Evolutionary conservation across 2,329 filamentous ascomycete genomes (phyloP), one percentile per base, ranked within the genome.

Genomic region (Colletotrichum lindemuthianum): DNA sequence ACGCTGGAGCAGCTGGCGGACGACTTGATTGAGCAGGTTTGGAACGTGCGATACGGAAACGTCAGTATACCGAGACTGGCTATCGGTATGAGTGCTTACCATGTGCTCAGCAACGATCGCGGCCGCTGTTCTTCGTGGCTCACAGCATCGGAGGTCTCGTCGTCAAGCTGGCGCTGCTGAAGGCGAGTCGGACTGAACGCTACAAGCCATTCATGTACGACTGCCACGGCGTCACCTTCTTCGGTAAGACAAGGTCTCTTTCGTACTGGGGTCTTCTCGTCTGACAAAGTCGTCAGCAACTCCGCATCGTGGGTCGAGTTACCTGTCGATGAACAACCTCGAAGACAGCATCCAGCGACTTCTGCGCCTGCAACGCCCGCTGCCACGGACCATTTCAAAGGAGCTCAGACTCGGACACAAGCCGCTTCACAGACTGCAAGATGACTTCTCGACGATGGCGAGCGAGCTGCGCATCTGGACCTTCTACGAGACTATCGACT

Each of bases 61-160:
- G 74, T 24, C 60, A 71, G 34, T 70, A 65, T 13, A 10, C 8
- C 1, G 16, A 2, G 16, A 2, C 16, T 11, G 8, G 8, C 9
- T 1, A 32, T 5, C 6, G 2, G 6, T 39, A 40, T 33, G 11
- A 11, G 3, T 43, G 4, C 4, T 49, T 6, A 39, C 7, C 0
- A 8, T 13, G 1, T 6, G 0, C 13, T 6, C 45, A 74, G 52
- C 71, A 72, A 16, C 73, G 73, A 45, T 74, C 75, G 2, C 80
- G 87, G 6, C 87, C 87, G 0, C 69, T 89, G 2, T 80, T 89
- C 65, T 88, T 89, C 70, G 78, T 89, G 11, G 86, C 81, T 10
- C 87, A 90, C 61, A 88, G 86, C 50, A 79, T 89, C 6, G 87
- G 87, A 1, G 87, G 87, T 0, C 70, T 89, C 33, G 84, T 89